Conservation (phyloP, 148 eudicot species). For the Dianthus caryophyllus region DNA sequence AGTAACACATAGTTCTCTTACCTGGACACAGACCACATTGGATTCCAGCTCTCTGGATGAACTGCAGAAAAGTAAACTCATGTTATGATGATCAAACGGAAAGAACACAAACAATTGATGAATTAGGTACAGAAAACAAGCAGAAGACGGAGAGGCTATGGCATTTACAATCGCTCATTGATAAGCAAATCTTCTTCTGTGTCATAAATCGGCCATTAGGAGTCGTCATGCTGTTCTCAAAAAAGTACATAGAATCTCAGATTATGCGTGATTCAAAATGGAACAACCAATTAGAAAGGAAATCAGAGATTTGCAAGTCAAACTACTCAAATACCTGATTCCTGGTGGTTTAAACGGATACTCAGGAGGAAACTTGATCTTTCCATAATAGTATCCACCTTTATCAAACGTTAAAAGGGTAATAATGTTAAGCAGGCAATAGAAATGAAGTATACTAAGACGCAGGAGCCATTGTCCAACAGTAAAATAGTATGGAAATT, state of each 20-base stretch:
- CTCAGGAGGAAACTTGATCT: conserved; percentile 88
- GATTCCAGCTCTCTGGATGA: conserved; percentile 99
- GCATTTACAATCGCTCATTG: conserved; percentile 93
- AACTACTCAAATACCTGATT: conserved; percentile 52
- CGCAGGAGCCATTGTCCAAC: background rate
- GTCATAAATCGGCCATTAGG: conserved; percentile 91
- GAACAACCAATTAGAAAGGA: background rate
- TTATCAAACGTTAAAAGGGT: background rate
- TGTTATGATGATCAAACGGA: background rate
- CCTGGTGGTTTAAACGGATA: conserved; percentile 98
- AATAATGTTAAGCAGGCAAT: conserved; percentile 3
- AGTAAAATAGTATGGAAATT: background rate
- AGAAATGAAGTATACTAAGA: conserved; percentile 5
- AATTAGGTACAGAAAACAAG: background rate
- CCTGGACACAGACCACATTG: conserved; percentile 99
- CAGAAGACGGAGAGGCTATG: conserved; percentile 1
- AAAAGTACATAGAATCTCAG: conserved; percentile 2
- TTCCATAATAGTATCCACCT: conserved; percentile 97
- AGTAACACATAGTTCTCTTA: conserved; percentile 25
- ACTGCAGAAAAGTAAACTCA: conserved; percentile 35
- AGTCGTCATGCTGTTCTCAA: conserved; percentile 78
- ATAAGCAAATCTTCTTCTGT: conserved; percentile 86
- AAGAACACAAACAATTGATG: background rate
- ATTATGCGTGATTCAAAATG: background rate
- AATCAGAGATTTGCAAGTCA: conserved; percentile 6